Conservation (phyloP, 2,329 filamentous ascomycete genomes). For the Gyromitra esculenta region DNA sequence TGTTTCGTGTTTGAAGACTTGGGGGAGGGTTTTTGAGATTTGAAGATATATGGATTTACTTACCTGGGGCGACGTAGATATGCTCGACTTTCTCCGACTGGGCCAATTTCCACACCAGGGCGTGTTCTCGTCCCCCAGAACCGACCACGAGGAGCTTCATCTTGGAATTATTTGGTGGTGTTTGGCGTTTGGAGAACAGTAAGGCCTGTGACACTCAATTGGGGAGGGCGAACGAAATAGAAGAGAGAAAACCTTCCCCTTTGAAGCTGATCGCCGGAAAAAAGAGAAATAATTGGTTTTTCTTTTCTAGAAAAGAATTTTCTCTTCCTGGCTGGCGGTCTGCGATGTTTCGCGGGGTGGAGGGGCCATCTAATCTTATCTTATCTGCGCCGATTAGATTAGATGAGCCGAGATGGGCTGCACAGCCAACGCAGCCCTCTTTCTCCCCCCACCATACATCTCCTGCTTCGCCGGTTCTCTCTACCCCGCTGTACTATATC, state of each 20-base stretch:
- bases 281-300: conserved; percentile 1
- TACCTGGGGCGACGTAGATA: conserved; percentile 71
- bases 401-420: neutral
- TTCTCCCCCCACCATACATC: conserved; percentile 1
- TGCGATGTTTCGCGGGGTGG: neutral
- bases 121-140: conserved; percentile 93
- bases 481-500: neutral
- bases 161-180: neutral
- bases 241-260: no score
- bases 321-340: neutral
- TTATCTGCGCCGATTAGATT: conserved; percentile 14
- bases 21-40: neutral
- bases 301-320: conserved; percentile 16
- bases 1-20: neutral
- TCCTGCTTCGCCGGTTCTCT: neutral
- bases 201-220: no score
- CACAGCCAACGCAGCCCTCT: conserved; percentile 21
- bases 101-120: conserved; percentile 90
- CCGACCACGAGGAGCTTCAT: conserved; percentile 79
- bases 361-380: conserved; percentile 42
- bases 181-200: no score
- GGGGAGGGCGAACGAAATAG: no score
- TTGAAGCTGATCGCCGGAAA: neutral
- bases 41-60: neutral
- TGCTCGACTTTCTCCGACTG: conserved; percentile 81